These are phyloP conservation scores for Alternaria arbusti DNA, from an alignment of 2,329 filamentous ascomycete genomes.

Conservation along the genomic window DNA sequence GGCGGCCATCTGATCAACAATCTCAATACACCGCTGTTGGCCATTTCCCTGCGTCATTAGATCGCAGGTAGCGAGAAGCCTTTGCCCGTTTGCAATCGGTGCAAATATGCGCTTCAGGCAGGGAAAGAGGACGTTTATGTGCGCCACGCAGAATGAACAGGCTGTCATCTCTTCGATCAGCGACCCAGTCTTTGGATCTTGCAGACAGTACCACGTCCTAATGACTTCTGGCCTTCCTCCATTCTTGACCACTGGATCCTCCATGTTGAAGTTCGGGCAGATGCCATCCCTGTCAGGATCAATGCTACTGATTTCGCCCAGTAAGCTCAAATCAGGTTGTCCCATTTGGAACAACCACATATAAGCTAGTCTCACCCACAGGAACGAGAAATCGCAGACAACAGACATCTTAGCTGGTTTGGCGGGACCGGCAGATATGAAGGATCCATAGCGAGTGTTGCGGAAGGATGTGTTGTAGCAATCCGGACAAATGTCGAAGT, in stretches of 20 bases:
- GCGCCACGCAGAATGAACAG: slow-evolving; percentile 24
- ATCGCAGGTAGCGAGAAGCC: slow-evolving; percentile 27
- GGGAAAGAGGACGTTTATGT: slow-evolving; percentile 21
- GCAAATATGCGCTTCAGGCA: slow-evolving; percentile 20
- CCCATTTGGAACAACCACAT: slow-evolving; percentile 20
- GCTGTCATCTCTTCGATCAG: slow-evolving; percentile 26
- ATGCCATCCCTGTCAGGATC: slow-evolving; percentile 19
- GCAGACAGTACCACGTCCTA: slow-evolving; percentile 26
- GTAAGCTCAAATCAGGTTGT: slow-evolving; percentile 17
- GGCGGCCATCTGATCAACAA: slow-evolving; percentile 15
- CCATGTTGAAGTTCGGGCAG: slow-evolving; percentile 24
- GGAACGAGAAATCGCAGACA: slow-evolving; percentile 21
- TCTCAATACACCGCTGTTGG: slow-evolving; percentile 13
- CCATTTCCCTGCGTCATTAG: slow-evolving; percentile 14
- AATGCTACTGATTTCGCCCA: slow-evolving; percentile 17
- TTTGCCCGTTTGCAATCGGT: slow-evolving; percentile 11
- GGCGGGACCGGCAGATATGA: slow-evolving; percentile 9
- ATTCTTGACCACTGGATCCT: slow-evolving; percentile 17
- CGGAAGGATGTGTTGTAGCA: slow-evolving; percentile 27
- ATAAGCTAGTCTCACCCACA: slow-evolving; percentile 23
- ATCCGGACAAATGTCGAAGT: slow-evolving; percentile 26
- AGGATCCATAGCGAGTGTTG: slow-evolving; percentile 18
- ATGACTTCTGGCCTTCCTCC: slow-evolving; percentile 17
- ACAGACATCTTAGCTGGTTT: slow-evolving; percentile 14
- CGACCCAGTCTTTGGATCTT: slow-evolving; percentile 14